These are phyloP conservation scores for Trifolium fragiferum DNA, from an alignment of 306 rosid genomes.

Conservation along the genomic window DNA sequence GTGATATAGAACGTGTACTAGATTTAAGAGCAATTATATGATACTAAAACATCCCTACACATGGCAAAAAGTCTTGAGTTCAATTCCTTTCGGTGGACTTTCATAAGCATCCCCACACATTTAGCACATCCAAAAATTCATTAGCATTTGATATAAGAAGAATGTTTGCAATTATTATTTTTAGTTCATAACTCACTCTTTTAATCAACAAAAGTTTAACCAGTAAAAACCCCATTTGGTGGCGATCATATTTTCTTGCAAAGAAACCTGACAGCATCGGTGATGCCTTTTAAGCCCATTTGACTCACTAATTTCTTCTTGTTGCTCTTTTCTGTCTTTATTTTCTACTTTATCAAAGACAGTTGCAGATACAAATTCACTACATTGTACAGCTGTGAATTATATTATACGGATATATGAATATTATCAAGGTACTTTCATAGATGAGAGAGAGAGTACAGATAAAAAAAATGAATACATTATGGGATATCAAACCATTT, in stretches of 20 bases:
- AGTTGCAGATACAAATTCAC: not conserved
- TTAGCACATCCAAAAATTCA: not conserved
- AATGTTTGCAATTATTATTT: not conserved
- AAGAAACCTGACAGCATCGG: too few species aligned
- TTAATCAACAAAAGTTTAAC: not conserved
- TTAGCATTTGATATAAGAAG: not conserved
- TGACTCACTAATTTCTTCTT: not conserved
- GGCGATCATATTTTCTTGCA: not conserved
- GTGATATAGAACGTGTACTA: not conserved
- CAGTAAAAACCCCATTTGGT: not conserved
- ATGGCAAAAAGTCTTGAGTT: not conserved
- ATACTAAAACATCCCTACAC: not conserved
- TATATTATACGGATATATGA: not conserved
- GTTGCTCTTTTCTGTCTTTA: not conserved
- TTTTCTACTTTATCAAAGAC: not conserved
- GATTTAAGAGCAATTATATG: not conserved
- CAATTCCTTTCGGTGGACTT: not conserved
- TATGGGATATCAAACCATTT: conserved; percentile 29
- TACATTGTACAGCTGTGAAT: not conserved
- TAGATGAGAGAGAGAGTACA: too few species aligned
- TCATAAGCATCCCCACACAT: not conserved
- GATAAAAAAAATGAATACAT: conserved; percentile 8
- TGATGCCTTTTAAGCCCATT: too few species aligned
- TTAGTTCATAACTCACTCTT: not conserved
- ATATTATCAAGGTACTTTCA: conserved; percentile 3